Evolutionary conservation across 495 filamentous ascomycete genomes (phyloP).

Genomic region (Tirmania nivea): DNA sequence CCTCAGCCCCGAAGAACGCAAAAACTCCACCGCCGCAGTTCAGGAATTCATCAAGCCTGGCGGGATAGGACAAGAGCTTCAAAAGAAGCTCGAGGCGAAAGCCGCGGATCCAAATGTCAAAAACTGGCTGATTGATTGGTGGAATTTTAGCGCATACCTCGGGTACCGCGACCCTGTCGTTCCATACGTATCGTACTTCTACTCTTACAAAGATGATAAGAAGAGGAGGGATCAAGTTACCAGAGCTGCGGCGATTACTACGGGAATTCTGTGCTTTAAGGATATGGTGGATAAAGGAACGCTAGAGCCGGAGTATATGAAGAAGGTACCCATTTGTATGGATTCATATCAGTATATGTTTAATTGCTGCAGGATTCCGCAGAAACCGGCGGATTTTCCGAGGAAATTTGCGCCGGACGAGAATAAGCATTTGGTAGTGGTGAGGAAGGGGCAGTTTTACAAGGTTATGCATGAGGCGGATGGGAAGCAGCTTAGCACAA

Average conservation of each 20-base stretch:
- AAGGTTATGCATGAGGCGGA: conserved; percentile 62
- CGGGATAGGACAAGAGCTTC: conserved; percentile 61
- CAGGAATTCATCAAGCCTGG: conserved; percentile 44
- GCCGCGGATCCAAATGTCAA: conserved; percentile 62
- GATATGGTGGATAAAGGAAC: conserved; percentile 61
- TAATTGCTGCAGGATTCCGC: conserved; percentile 76
- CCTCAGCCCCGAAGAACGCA: conserved; percentile 38
- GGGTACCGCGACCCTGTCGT: conserved; percentile 87
- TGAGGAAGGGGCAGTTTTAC: conserved; percentile 96
- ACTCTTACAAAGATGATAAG: conserved; percentile 88
- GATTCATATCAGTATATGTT: conserved; percentile 98
- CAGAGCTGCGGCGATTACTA: conserved; percentile 76
- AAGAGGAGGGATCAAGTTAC: conserved; percentile 70
- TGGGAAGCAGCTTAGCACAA: conserved; percentile 61
- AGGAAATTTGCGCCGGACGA: conserved; percentile 52
- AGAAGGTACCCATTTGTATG: conserved; percentile 87
- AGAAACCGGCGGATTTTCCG: conserved; percentile 57
- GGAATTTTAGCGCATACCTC: conserved; percentile 86
- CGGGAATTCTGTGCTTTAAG: conserved; percentile 78
- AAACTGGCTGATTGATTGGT: conserved; percentile 97
- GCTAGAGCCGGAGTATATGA: conserved; percentile 96
- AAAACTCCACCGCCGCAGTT: conserved; percentile 41
- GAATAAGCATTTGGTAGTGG: conserved; percentile 70
- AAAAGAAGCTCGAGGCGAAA: conserved; percentile 66
- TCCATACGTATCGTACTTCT: conserved; percentile 98